Evolutionary conservation across 768 basidiomycete genomes (phyloP), one percentile per base, ranked within the genome.

Genomic region (Termitomyces sp.): DNA sequence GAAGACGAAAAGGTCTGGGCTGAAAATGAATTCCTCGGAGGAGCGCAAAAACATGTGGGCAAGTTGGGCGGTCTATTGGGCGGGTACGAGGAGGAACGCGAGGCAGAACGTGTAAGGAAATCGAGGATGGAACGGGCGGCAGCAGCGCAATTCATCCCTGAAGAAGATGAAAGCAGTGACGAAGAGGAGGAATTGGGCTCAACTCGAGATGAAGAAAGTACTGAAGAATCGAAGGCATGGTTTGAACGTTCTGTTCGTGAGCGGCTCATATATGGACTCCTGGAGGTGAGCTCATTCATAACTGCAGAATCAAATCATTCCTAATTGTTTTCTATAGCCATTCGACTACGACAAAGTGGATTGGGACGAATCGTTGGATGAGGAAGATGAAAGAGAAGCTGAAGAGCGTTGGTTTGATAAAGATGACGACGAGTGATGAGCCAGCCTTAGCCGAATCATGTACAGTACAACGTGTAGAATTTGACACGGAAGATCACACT

Each of bases 331-430:
- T 51, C 32, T 53, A 22, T 64, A 91, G 88, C 74, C 77, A 5
- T 77, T 85, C 32, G 80, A 89, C 60, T 91, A 91, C 55, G 86
- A 87, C 56, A 65, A 66, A 49, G 77, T 87, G 9, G 89, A 91
- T 64, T 91, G 89, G 88, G 81, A 83, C 62, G 89, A 91, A 53
- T 73, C 72, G 40, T 77, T 86, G 69, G 87, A 87, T 61, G 68
- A 58, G 21, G 80, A 82, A 19, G 72, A 78, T 56, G 85, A 86
- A 55, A 69, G 79, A 59, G 83, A 84, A 30, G 75, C 73, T 11
- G 81, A 89, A 66, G 87, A 88, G 30, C 72, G 76, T 21, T 90
- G 89, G 84, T 90, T 90, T 68, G 82, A 88, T 45, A 80, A 84
- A 22, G 84, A 85, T 47, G 82, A 85, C 22, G 74, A 76, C 22